phyloP scores from a whole-genome alignment of 768 basidiomycete genomes.

The Leccinum truebloodii region DNA sequence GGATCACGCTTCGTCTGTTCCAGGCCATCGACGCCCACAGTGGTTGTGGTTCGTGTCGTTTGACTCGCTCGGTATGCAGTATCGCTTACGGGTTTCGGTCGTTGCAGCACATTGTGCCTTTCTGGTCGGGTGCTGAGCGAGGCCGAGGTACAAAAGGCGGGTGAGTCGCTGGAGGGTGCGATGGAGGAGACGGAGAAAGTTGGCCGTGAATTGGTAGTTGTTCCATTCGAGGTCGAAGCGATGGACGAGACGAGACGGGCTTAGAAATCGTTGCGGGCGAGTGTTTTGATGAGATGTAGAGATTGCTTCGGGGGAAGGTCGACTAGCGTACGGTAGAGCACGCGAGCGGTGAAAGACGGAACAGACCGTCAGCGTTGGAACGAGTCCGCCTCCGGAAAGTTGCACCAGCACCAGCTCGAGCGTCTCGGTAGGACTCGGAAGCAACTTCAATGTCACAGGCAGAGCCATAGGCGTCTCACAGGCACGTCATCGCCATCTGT shows the following conservation, averaged over 20 bases:
- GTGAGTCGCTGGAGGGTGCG: constrained; percentile 41
- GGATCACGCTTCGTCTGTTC: constrained; percentile 93
- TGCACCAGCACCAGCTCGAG: constrained; percentile 34
- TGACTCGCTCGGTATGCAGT: not conserved
- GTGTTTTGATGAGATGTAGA: constrained; percentile 41
- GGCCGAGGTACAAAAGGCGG: constrained; percentile 42
- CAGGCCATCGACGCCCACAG: constrained; percentile 98
- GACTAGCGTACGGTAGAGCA: constrained; percentile 40
- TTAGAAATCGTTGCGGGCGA: constrained; percentile 40
- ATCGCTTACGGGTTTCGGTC: constrained; percentile 49
- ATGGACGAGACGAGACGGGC: constrained; percentile 40
- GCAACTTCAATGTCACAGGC: not conserved
- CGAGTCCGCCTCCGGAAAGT: constrained; percentile 29
- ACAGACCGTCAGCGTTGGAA: constrained; percentile 25
- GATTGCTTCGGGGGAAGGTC: constrained; percentile 33
- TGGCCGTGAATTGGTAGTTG: constrained; percentile 39
- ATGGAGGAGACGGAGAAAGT: constrained; percentile 52
- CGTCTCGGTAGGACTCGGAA: constrained; percentile 26
- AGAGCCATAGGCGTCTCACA: too few species aligned
- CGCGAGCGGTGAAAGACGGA: constrained; percentile 30
- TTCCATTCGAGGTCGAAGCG: constrained; percentile 46
- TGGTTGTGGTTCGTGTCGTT: constrained; percentile 73
- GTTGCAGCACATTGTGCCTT: constrained; percentile 84
- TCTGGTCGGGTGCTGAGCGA: constrained; percentile 97
- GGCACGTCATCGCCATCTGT: too few species aligned